Percentiles rank a stretch among this genome's conserved stretches.
Evolutionary conservation across 2,329 filamentous ascomycete genomes (phyloP).

Genomic region (Pezicula radicicola): DNA sequence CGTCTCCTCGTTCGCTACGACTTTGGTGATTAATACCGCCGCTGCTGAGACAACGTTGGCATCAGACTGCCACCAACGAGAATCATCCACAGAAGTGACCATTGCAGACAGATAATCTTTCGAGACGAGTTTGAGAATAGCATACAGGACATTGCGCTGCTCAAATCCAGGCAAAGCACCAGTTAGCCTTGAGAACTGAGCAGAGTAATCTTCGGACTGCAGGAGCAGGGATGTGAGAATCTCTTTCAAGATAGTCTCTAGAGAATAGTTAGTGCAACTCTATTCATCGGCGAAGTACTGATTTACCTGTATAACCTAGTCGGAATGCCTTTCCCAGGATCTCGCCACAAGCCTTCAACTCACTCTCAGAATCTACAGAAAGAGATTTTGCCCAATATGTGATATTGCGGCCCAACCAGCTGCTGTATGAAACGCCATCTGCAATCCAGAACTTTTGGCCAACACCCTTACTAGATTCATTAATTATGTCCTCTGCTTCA

Average conservation of each 20-base stretch:
- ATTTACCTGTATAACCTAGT: constrained; percentile 27
- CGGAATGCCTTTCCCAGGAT: constrained; percentile 26
- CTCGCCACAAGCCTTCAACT: constrained; percentile 23
- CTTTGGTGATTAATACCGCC: constrained; percentile 50
- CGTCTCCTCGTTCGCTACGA: constrained; percentile 45
- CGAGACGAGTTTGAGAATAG: constrained; percentile 23
- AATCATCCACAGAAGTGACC: constrained; percentile 20
- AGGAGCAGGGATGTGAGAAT: constrained; percentile 19
- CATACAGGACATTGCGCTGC: constrained; percentile 24
- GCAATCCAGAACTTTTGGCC: constrained; percentile 25
- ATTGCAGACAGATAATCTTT: constrained; percentile 18
- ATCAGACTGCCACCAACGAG: constrained; percentile 28
- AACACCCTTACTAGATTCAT: constrained; percentile 23
- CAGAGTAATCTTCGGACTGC: constrained; percentile 12
- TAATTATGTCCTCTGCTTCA: constrained; percentile 44
- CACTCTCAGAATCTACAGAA: constrained; percentile 11
- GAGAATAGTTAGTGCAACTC: constrained; percentile 5
- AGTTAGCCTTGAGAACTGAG: constrained; percentile 21
- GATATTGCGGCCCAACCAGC: constrained; percentile 28
- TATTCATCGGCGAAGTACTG: neutral
- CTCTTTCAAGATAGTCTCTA: constrained; percentile 24
- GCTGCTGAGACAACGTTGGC: constrained; percentile 48
- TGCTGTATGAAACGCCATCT: constrained; percentile 24
- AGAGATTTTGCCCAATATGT: constrained; percentile 19
- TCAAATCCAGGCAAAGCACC: constrained; percentile 22